These are phyloP conservation scores for Fusarium fujikuroi DNA, from an alignment of 2,329 filamentous ascomycete species.

Conservation along the genomic window DNA sequence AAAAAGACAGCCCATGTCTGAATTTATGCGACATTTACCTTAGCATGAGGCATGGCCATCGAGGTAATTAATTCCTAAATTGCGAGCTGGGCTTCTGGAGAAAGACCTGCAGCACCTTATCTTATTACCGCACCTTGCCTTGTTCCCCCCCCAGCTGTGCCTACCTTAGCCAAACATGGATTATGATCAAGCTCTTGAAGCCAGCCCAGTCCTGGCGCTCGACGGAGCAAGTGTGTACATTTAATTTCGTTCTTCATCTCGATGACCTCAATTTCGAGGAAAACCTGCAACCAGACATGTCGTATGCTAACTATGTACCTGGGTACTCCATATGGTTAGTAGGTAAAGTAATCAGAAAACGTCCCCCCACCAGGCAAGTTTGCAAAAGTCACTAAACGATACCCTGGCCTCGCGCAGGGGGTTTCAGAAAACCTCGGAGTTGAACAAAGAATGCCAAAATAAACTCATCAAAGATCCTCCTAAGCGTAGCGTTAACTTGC, in stretches of 20 bases:
- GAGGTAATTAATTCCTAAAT: constrained; percentile 4
- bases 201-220: constrained; percentile 17
- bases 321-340: neutral
- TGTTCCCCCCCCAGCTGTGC: constrained; percentile 1
- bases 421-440: neutral
- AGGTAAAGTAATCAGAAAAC: neutral
- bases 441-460: neutral
- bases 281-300: constrained; percentile 1
- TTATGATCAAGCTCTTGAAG: constrained; percentile 20
- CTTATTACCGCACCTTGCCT: constrained; percentile 23
- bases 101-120: constrained; percentile 14
- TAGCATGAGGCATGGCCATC: neutral
- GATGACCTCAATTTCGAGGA: constrained; percentile 9
- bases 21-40: constrained; percentile 27
- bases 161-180: constrained; percentile 3
- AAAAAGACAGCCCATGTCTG: constrained; percentile 24
- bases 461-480: neutral
- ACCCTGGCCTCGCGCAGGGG: neutral
- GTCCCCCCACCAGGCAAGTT: constrained; percentile 1
- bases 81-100: constrained; percentile 6
- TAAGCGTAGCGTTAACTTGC: neutral
- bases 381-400: neutral
- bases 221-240: constrained; percentile 11
- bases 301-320: neutral
- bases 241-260: constrained; percentile 11